These are phyloP conservation scores for Aspergillus arachidicola DNA, from an alignment of 2,329 filamentous ascomycete genomes.

Conservation along the genomic window DNA sequence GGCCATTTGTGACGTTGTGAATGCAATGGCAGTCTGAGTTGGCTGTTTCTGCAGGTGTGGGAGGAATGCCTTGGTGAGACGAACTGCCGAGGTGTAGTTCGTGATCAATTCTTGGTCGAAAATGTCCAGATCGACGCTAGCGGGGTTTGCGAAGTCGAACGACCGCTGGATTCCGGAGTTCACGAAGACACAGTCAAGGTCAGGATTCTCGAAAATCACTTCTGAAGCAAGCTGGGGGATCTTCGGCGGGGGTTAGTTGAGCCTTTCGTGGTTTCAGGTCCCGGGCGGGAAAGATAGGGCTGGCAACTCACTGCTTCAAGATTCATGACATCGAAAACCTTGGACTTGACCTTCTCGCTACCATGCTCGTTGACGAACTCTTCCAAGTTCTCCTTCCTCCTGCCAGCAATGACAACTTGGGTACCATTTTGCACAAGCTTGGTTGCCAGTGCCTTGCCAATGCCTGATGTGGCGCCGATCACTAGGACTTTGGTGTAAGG, in stretches of 20 bases:
- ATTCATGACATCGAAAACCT: constrained; percentile 55
- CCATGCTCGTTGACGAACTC: constrained; percentile 51
- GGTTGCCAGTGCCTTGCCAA: constrained; percentile 53
- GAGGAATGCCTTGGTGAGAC: constrained; percentile 54
- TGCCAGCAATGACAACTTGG: constrained; percentile 52
- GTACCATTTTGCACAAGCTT: constrained; percentile 52
- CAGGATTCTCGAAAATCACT: constrained; percentile 48
- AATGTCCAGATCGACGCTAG: constrained; percentile 47
- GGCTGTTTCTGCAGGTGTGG: constrained; percentile 52
- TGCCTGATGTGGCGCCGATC: constrained; percentile 53
- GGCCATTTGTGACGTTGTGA: constrained; percentile 55
- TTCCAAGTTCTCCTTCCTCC: constrained; percentile 55
- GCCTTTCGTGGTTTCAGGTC: not conserved
- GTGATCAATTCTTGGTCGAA: constrained; percentile 52
- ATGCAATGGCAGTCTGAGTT: constrained; percentile 47
- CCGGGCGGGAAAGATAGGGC: not conserved
- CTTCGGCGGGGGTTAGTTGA: not conserved
- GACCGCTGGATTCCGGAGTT: constrained; percentile 58
- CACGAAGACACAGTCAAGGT: constrained; percentile 56
- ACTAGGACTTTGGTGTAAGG: constrained; percentile 57
- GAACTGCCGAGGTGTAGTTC: constrained; percentile 55
- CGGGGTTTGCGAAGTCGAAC: constrained; percentile 53
- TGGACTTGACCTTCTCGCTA: constrained; percentile 47
- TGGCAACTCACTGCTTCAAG: constrained; percentile 44
- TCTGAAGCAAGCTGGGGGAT: constrained; percentile 24